phyloP scores from a whole-genome alignment of 257 asterid genomes.

The Nicotiana tabacum region DNA sequence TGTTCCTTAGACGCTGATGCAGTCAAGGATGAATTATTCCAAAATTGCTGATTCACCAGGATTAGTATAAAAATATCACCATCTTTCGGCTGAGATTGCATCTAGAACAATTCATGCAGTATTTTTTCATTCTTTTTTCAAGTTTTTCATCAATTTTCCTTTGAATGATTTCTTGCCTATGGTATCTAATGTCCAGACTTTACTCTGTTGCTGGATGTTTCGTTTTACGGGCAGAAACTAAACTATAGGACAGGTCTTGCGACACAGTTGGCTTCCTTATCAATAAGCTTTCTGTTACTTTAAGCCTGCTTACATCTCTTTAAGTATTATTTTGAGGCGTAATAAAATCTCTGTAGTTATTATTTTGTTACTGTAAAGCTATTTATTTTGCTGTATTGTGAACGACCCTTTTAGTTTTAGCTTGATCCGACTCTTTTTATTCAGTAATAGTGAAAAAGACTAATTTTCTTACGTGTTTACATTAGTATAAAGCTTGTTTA shows the following conservation, averaged over 20 bases:
- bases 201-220: conserved; percentile 36
- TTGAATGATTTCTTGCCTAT: conserved; percentile 19
- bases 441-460: no score
- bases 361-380: neutral
- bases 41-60: neutral
- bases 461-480: no score
- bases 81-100: neutral
- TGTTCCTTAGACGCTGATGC: neutral
- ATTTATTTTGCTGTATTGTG: neutral
- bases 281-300: conserved; percentile 39
- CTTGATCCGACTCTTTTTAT: neutral
- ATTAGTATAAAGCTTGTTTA: no score
- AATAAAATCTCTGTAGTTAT: no score
- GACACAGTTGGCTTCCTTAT: conserved; percentile 44
- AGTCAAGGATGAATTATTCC: neutral
- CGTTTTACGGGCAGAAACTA: conserved; percentile 49
- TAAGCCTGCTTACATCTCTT: conserved; percentile 15
- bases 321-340: neutral
- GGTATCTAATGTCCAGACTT: conserved; percentile 46
- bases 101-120: neutral
- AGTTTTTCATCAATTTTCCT: neutral
- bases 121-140: neutral
- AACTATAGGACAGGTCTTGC: conserved; percentile 46
- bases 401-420: neutral
- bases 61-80: neutral